Base-by-base conservation (phyloP, 106 monocot genomes). In the Allium sativum region DNA sequence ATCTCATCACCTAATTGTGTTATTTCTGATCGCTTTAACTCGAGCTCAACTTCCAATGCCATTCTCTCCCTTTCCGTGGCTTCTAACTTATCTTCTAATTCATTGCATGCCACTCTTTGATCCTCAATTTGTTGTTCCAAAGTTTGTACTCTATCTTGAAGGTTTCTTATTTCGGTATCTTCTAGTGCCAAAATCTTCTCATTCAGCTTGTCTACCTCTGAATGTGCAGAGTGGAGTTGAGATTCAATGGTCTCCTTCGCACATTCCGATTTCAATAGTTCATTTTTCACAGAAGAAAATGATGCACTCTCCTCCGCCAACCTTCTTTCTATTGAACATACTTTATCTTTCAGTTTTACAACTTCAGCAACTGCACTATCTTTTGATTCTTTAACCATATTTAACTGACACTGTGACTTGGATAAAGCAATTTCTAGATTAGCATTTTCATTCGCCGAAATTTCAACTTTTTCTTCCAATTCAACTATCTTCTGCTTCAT, bases 361-460 rank as follows among this genome's bases (percentile, higher is more conserved):
- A 60, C 54, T 64, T 64, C 64, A 31, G 8, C 18, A 10, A 68
- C 50, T 12, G 68, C 70, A 7, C 44, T 72, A 19, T 78, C 51
- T 69, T 76, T 78, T 12, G 71, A 62, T 53, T 79, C 71, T n/a
- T 64, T 63, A 18, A 58, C 70, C 40, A 61, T 59, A 9, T 76
- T 70, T n/a, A 82, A 19, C 9, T 87, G 53, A 18, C 31, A 78
- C 44, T 76, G 73, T 56, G 84, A 21, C 43, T 83, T 68, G 4
- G 67, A 21, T 61, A 81, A 66, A 62, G 72, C 61, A 69, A 67
- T 71, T 45, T 71, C 78, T 45, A 90, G 40, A 19, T 81, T 66
- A 45, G 20, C 68, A 58, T 83, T 94, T 68, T 89, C 89, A 58
- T 21, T 58, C 65, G 83, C 89, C 52, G 80, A 42, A 59, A 40